Evolutionary conservation across 1,284 basidiomycete species (phyloP).

Genomic region (Vanrija sp.): DNA sequence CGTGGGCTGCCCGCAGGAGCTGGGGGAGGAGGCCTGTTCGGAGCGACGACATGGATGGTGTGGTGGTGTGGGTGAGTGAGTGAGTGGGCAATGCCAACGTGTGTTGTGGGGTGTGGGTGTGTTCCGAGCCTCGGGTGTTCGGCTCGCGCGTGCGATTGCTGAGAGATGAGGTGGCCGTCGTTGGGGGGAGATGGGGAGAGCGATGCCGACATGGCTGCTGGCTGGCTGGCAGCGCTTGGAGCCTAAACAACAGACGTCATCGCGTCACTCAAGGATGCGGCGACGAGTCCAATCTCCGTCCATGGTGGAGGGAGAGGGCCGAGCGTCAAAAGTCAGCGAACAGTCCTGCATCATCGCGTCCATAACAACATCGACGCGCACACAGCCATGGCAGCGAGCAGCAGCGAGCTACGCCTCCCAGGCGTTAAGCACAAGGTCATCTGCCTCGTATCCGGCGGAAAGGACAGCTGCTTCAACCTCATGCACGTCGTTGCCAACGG

Average conservation of each 20-base stretch:
- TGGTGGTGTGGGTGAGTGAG: neutral
- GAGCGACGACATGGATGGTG: constrained; percentile 23
- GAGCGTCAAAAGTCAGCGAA: neutral
- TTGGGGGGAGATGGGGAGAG: too few species aligned
- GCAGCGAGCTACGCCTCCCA: constrained; percentile 8
- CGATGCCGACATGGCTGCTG: too few species aligned
- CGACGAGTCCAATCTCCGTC: too few species aligned
- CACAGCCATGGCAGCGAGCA: neutral
- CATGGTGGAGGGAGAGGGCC: neutral
- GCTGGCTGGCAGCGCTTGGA: too few species aligned
- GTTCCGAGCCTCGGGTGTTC: too few species aligned
- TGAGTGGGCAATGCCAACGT: too few species aligned
- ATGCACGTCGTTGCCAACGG: constrained; percentile 82
- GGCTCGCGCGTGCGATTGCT: too few species aligned
- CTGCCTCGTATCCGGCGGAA: constrained; percentile 92
- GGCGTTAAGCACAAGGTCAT: constrained; percentile 65
- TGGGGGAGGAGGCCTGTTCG: constrained; percentile 20
- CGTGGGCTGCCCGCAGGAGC: constrained; percentile 11
- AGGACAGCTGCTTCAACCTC: constrained; percentile 96
- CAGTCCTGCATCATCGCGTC: neutral
- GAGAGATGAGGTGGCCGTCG: too few species aligned
- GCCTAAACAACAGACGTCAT: too few species aligned
- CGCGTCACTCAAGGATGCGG: too few species aligned
- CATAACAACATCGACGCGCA: neutral
- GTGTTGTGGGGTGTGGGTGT: too few species aligned